Percentiles rank a stretch among this genome's conserved stretches.
These are phyloP conservation scores for Paecilomyces sp. DNA, from an alignment of 2,329 filamentous ascomycete species.

Conservation along the genomic window DNA sequence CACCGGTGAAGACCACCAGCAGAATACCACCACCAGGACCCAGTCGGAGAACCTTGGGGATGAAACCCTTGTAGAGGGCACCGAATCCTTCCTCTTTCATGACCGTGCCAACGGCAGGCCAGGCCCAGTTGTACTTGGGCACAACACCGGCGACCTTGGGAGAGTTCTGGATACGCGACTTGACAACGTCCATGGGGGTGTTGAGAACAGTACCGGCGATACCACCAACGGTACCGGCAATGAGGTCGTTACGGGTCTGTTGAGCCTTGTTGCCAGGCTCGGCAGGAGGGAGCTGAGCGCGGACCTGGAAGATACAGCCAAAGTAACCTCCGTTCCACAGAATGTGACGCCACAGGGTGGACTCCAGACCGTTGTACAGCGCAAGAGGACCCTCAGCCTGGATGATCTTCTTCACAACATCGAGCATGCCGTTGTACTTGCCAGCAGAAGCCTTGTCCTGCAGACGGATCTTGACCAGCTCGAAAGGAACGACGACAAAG, in stretches of 20 bases:
- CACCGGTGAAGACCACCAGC: slow-evolving; percentile 42
- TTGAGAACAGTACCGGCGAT: slow-evolving; percentile 88
- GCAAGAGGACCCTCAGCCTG: slow-evolving; percentile 76
- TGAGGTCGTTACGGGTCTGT: slow-evolving; percentile 79
- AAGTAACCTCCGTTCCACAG: slow-evolving; percentile 96
- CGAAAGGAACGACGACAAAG: slow-evolving; percentile 96
- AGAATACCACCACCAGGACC: slow-evolving; percentile 61
- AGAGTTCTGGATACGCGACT: slow-evolving; percentile 95
- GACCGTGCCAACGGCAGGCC: slow-evolving; percentile 76
- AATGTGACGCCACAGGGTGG: slow-evolving; percentile 91
- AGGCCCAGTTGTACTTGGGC: slow-evolving; percentile 99
- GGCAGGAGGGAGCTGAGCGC: slow-evolving; percentile 72
- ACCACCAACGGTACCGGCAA: slow-evolving; percentile 81
- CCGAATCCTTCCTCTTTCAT: slow-evolving; percentile 87
- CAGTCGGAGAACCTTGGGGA: slow-evolving; percentile 82
- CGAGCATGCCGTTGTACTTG: slow-evolving; percentile 52
- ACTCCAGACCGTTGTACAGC: slow-evolving; percentile 94
- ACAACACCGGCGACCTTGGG: slow-evolving; percentile 70
- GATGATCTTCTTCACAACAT: slow-evolving; percentile 60
- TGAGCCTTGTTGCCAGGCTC: slow-evolving; percentile 61
- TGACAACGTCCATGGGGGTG: slow-evolving; percentile 95
- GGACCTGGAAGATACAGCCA: slow-evolving; percentile 96
- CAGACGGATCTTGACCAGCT: slow-evolving; percentile 95
- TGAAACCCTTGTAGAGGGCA: slow-evolving; percentile 95
- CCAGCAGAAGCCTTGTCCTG: slow-evolving; percentile 91